Percentiles rank a stretch among this genome's conserved stretches.
phyloP scores from a whole-genome alignment of 2,329 filamentous ascomycete species.

The Fusarium xylarioides region DNA sequence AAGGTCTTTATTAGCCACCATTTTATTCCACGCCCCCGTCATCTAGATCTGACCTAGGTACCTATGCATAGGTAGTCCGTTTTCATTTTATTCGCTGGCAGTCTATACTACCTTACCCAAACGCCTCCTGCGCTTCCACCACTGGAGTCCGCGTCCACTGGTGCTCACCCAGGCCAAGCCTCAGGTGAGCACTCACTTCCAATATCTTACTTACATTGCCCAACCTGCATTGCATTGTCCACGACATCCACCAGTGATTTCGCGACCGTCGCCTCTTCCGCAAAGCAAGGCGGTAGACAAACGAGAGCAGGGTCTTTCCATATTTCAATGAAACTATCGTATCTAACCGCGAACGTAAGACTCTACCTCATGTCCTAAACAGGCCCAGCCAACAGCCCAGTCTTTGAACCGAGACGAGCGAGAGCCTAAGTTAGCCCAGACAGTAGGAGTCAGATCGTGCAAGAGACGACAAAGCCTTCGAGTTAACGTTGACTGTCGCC shows the following conservation, averaged over 20 bases:
- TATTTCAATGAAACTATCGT: not conserved
- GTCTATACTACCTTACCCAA: slow-evolving; percentile 12
- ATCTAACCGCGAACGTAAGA: slow-evolving; percentile 1
- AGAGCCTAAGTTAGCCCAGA: not conserved
- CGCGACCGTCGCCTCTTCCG: not conserved
- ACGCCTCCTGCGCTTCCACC: slow-evolving; percentile 32
- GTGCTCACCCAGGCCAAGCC: slow-evolving; percentile 1
- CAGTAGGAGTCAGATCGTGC: slow-evolving; percentile 12
- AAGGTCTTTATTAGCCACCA: slow-evolving; percentile 1
- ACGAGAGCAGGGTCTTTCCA: not conserved
- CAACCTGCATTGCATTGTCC: slow-evolving; percentile 4
- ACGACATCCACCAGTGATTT: slow-evolving; percentile 9
- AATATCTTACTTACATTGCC: slow-evolving; percentile 19
- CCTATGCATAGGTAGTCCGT: not conserved
- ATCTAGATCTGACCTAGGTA: slow-evolving; percentile 20
- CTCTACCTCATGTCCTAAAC: slow-evolving; percentile 13
- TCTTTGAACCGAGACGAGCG: slow-evolving; percentile 7
- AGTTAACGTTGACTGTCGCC: not conserved
- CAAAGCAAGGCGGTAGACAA: not conserved
- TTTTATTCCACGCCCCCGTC: slow-evolving; percentile 20
- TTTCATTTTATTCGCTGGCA: slow-evolving; percentile 24
- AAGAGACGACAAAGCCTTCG: slow-evolving; percentile 35
- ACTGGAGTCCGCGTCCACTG: slow-evolving; percentile 7
- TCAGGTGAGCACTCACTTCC: not conserved
- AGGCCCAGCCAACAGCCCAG: slow-evolving; percentile 19